phyloP scores from a whole-genome alignment of 148 eudicot genomes.

The Beta vulgaris region DNA sequence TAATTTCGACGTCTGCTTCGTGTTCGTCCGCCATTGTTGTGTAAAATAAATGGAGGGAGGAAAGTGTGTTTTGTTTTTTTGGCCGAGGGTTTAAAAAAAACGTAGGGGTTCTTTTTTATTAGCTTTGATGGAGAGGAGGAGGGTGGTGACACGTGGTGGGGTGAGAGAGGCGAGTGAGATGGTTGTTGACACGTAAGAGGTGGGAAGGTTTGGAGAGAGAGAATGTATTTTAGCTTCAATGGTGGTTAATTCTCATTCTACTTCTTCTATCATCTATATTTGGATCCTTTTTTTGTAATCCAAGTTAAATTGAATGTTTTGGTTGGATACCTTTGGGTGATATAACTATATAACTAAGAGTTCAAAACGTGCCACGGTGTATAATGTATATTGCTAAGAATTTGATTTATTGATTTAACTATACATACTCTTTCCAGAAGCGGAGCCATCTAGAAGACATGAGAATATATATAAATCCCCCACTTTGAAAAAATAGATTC shows the following conservation, averaged over 20 bases:
- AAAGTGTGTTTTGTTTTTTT: not conserved
- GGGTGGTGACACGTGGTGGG: slow-evolving; percentile 63
- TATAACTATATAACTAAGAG: too few relatives aligned
- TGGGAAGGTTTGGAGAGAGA: not conserved
- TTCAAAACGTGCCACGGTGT: too few relatives aligned
- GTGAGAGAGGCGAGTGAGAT: slow-evolving; percentile 22
- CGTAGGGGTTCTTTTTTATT: not conserved
- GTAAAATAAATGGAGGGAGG: slow-evolving; percentile 18
- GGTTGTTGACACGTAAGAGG: slow-evolving; percentile 41
- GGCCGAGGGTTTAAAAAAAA: not conserved
- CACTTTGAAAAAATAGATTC: too few relatives aligned
- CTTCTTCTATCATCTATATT: not conserved
- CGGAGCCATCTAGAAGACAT: too few relatives aligned
- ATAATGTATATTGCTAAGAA: too few relatives aligned
- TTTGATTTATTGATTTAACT: too few relatives aligned
- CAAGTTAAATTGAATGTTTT: not conserved
- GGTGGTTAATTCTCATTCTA: not conserved
- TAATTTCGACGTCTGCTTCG: not conserved
- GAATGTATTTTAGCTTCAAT: not conserved
- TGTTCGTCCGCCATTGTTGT: slow-evolving; percentile 25
- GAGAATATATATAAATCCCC: too few relatives aligned
- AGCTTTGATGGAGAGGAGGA: not conserved
- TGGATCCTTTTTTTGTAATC: not conserved
- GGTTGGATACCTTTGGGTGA: too few relatives aligned
- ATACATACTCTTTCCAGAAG: too few relatives aligned